Base-by-base conservation (phyloP, 1,139 yeast genomes). In the Lodderomyces metapsilosis region DNA sequence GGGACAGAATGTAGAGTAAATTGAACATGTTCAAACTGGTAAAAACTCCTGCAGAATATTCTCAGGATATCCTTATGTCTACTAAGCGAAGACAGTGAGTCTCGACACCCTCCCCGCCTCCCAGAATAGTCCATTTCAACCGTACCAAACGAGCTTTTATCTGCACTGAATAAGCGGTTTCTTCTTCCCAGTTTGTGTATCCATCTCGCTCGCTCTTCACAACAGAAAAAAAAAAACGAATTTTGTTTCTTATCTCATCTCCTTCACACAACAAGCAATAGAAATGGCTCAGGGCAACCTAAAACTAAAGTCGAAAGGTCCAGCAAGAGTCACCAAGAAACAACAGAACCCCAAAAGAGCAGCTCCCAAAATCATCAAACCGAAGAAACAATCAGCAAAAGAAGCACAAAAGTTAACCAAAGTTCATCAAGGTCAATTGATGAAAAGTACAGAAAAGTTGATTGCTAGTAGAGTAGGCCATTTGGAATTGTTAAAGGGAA, bases 381-480 rank as follows among this genome's bases (percentile, higher is more conserved):
- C 94, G 13, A 84, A 82, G 61, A 84, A 81, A 57, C 65, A 74
- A 41, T 65, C 67, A 12, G 78, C 78, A 17, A 68, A 65, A 46
- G 64, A 65, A 44, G 63, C 76, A 21, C 57, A 61, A 35, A 74
- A 73, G 44, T 67, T 86, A 49, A 71, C 82, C 43, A 84, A 84
- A 56, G 62, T 78, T 47, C 91, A 82, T 54, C 76, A 78, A 43
- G 80, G 84, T 3, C 84, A 88, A 18, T 74, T 87, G 51, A 77
- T 85, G 43, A 65, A 75, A 2, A 74, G 82, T 15, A 91, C 98
- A 1, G 98, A 92, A 64, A 88, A 80, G 64, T 73, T 88, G 49
- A 80, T 91, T 52, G 84, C 97, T 2, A 75, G 94, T 42, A 78
- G 92, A 61, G 97, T 91, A 4, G 98, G 98, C n/a, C 98, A 92